Percentiles rank a stretch among this genome's conserved stretches.
phyloP scores from a whole-genome alignment of 2,329 filamentous ascomycete genomes.

The Elsinoe batatas region DNA sequence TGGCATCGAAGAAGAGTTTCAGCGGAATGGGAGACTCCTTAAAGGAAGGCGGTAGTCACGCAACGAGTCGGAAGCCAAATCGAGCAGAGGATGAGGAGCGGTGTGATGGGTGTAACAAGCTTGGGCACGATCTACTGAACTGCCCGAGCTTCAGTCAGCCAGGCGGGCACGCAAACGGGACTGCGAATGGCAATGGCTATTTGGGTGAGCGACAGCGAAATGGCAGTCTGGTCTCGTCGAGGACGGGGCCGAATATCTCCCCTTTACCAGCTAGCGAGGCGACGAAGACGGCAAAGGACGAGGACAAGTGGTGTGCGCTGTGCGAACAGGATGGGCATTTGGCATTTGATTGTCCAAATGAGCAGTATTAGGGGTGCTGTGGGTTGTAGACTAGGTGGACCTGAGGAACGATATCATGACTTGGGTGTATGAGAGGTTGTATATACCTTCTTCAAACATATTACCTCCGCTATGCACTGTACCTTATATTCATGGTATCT shows the following conservation, averaged over 20 bases:
- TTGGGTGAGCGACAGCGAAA: background rate
- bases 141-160: constrained; percentile 13
- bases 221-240: background rate
- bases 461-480: background rate
- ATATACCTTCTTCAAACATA: background rate
- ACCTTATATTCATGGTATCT: constrained; percentile 18
- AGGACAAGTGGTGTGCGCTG: constrained; percentile 89
- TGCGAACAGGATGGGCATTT: constrained; percentile 95
- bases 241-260: background rate
- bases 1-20: constrained; percentile 21
- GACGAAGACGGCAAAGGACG: constrained; percentile 39
- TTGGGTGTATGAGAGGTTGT: background rate
- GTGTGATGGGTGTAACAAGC: constrained; percentile 14
- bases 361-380: constrained; percentile 26
- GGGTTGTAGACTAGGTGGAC: too few relatives aligned
- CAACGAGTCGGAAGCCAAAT: background rate
- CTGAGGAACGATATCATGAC: background rate
- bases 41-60: background rate
- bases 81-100: constrained; percentile 1
- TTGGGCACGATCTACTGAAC: constrained; percentile 14
- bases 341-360: constrained; percentile 44
- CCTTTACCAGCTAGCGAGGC: constrained; percentile 15
- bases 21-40: background rate
- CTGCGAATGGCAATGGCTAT: background rate
- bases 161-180: too few relatives aligned